Percentiles rank a stretch among this genome's conserved stretches.
Conservation (phyloP, 768 basidiomycete genomes). For the Amanita rimosa region DNA sequence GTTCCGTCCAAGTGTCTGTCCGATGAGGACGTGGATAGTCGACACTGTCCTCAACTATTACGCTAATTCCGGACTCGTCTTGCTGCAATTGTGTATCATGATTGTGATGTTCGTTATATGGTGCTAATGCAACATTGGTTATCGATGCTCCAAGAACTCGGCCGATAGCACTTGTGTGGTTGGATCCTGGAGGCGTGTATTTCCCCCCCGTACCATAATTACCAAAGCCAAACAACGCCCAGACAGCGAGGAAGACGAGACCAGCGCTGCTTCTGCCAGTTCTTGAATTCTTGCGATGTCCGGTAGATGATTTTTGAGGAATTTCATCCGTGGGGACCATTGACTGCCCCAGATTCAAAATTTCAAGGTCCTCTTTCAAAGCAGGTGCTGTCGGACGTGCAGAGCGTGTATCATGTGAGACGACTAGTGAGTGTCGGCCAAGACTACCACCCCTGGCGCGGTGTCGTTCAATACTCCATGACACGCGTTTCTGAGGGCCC, state of each 20-base stretch:
- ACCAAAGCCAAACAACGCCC: constrained; percentile 63
- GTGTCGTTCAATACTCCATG: constrained; percentile 56
- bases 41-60: not conserved
- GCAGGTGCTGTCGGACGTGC: constrained; percentile 18
- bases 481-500: constrained; percentile 39
- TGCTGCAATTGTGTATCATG: not conserved
- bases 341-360: constrained; percentile 24
- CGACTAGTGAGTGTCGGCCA: constrained; percentile 21
- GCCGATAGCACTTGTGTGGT: not conserved
- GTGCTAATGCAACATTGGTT: not conserved
- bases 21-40: not conserved
- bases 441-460: constrained; percentile 32
- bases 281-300: constrained; percentile 37
- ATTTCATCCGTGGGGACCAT: constrained; percentile 24
- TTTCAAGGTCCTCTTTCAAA: constrained; percentile 5
- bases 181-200: not conserved
- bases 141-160: constrained; percentile 5
- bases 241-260: constrained; percentile 74
- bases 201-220: constrained; percentile 22
- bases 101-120: not conserved
- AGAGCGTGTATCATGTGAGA: constrained; percentile 8
- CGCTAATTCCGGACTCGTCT: not conserved
- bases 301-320: constrained; percentile 11
- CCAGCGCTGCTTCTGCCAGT: constrained; percentile 61
- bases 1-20: constrained; percentile 30